Base-by-base conservation (phyloP, 2,329 filamentous ascomycete genomes). In the Sporothrix variecibatus region DNA sequence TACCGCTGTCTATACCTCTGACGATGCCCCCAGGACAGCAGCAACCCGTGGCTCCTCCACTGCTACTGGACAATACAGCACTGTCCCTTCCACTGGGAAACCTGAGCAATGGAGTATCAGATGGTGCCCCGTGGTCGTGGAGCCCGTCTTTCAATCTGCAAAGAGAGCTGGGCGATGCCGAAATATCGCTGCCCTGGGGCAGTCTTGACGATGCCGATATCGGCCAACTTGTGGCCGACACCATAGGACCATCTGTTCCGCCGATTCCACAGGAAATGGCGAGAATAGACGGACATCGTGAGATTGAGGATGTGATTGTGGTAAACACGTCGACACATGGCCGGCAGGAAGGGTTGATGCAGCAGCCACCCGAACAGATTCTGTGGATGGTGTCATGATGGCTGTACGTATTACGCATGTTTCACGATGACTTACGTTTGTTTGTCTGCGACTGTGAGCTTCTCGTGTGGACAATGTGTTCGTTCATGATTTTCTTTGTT, bases 381-480 rank as follows among this genome's bases (percentile, higher is more conserved):
- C 9, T 53, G 46, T 69, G 65, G 65, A 69, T 56, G 65, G 65
- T 69, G 43, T 31, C 65, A 26, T 51, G 40, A 68, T 43, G 17
- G 20, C 6, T 12, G n/a, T 20, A 31, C 7, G 38, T 5, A 34
- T 34, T 34, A 34, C 34, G 34, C 12, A 26, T 26, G n/a, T 5
- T 26, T 38, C 17, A 40, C 58, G 58, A 65, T 65, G 20, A 1
- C 46, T 26, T 9, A 53, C 23, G 51, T n/a, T 38, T 5, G 17
- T 20, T 31, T 60, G 1, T 17, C 3, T 34, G 15, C 28, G 23
- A 34, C 34, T 5, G 20, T 20, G 5, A 8, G 3, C 31, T n/a
- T 34, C n/a, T n/a, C n/a, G n/a, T 34, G 1, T 56, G 51, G 51
- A n/a, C 23, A 26, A 12, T 9, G 12, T n/a, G n/a, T 28, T 51